Evolutionary conservation across 2,329 filamentous ascomycete genomes (phyloP), one percentile per base, ranked within the genome.

Genomic region (Hawksworthiomyces lignivorus): DNA sequence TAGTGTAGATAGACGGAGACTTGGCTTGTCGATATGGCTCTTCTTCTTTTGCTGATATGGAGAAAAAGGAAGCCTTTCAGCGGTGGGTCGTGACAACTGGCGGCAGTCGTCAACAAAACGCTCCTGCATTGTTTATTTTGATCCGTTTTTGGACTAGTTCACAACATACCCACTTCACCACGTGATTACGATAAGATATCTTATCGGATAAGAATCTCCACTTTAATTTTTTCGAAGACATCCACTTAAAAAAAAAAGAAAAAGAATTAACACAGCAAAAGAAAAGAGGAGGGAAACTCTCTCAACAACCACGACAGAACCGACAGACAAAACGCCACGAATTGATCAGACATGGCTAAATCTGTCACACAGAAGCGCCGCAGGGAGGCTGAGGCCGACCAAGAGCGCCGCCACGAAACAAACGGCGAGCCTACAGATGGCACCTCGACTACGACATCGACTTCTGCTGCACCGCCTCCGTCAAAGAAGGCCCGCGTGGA

Each of bases 401-500:
- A 56, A 29, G 55, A 56, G 31, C 51, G 52, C 9, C 46, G 51
- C 19, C 44, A 48, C 9, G 43, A 52, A 10, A 48, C 32, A 18
- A 32, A 48, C 14, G 41, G 30, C 5, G 37, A 15, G 4, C 11
- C 21, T 15, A 21, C 26, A 9, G 29, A 27, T 28, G 34, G 24
- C 18, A 22, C n/a, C 6, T 10, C 33, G 17, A 32, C 39, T 1
- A 30, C 34, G 4, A 27, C 37, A 4, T n/a, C 19, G 9, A 19
- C 15, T n/a, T 10, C 17, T 10, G 14, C 34, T 7, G 24, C 24
- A 26, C 39, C 46, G 9, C 52, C 58, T 32, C 62, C 67, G 12
- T 56, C 63, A 28, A 82, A 82, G 57, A 79, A 76, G 55, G 63
- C 71, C 22, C 67, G 73, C 49, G 69, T 75, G 44, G 77, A 81